A percentile compares a stretch with the other conserved stretches of the same genome.
Conservation (phyloP, 2,329 filamentous ascomycete genomes). For the Aspergillus carbonarius region DNA sequence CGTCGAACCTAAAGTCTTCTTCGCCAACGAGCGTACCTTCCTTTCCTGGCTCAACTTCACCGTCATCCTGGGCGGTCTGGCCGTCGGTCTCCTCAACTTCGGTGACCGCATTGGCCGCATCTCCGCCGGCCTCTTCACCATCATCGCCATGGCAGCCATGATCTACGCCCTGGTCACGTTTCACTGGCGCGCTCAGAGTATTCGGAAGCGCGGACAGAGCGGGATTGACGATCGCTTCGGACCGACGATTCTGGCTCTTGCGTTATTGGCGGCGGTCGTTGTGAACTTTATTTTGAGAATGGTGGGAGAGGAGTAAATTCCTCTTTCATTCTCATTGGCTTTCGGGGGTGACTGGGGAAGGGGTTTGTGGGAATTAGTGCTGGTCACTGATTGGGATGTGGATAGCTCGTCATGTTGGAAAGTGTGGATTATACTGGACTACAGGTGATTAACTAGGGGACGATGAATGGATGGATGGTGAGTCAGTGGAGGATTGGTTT, state of each 20-base stretch:
- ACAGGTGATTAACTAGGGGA: not conserved
- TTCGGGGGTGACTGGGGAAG: not conserved
- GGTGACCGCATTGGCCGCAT: conserved; percentile 93
- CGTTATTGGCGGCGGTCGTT: conserved; percentile 82
- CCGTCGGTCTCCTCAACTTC: conserved; percentile 97
- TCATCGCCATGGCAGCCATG: conserved; percentile 94
- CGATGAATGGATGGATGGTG: too few species aligned
- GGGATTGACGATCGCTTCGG: conserved; percentile 97
- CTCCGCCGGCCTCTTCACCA: conserved; percentile 87
- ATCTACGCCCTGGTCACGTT: conserved; percentile 92
- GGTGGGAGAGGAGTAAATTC: conserved; percentile 19
- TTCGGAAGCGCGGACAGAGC: conserved; percentile 84
- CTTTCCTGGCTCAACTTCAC: conserved; percentile 99
- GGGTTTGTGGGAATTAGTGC: not conserved
- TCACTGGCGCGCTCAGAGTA: conserved; percentile 94
- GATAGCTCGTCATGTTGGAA: too few species aligned
- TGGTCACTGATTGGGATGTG: not conserved
- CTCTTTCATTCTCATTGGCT: not conserved
- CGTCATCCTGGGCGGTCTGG: conserved; percentile 93
- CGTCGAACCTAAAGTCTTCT: conserved; percentile 99
- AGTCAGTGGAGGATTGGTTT: too few species aligned
- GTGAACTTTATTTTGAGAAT: conserved; percentile 88
- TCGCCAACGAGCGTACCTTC: conserved; percentile 99
- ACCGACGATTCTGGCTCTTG: conserved; percentile 83
- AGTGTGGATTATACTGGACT: not conserved